phyloP scores from a whole-genome alignment of 2,329 filamentous ascomycete genomes.

The Stemphylium vesicarium region DNA sequence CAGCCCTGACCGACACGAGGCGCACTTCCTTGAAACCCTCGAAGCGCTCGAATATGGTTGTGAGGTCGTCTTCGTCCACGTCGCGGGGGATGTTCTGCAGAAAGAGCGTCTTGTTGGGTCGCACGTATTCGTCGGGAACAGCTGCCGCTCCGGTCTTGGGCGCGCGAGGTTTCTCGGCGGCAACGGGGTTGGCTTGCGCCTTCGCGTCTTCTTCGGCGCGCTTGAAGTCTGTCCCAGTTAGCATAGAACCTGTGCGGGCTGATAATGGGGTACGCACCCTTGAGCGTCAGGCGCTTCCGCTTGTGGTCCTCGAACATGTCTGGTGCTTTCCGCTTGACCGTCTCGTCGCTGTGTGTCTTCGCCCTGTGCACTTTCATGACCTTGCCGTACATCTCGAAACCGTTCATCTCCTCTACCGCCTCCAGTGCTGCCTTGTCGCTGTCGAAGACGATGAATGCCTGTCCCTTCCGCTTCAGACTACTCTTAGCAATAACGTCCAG shows the following conservation, averaged over 20 bases:
- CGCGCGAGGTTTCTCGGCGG: conserved; percentile 62
- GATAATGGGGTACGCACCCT: conserved; percentile 65
- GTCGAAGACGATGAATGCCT: conserved; percentile 94
- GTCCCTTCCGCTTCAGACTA: conserved; percentile 90
- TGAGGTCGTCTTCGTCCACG: conserved; percentile 80
- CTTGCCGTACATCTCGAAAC: conserved; percentile 92
- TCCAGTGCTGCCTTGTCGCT: conserved; percentile 75
- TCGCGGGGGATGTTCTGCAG: conserved; percentile 90
- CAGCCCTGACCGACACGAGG: conserved; percentile 83
- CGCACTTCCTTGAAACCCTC: conserved; percentile 94
- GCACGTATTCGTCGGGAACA: conserved; percentile 96
- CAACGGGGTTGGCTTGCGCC: conserved; percentile 72
- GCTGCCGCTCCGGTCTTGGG: conserved; percentile 73
- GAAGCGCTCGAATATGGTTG: conserved; percentile 83
- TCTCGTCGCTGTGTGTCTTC: conserved; percentile 84
- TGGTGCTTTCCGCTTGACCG: conserved; percentile 74
- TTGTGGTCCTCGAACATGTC: conserved; percentile 91
- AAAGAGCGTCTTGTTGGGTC: conserved; percentile 96
- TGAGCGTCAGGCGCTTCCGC: conserved; percentile 81
- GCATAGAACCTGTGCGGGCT: conserved; percentile 10
- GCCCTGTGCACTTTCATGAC: conserved; percentile 86
- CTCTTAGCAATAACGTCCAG: conserved; percentile 87
- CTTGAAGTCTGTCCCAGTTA: conserved; percentile 65
- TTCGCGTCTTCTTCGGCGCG: conserved; percentile 83
- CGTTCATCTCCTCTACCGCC: conserved; percentile 88